Evolutionary conservation across 768 basidiomycete species (phyloP), one percentile per base, ranked within the genome.

Genomic region (Boletus rubropictus): DNA sequence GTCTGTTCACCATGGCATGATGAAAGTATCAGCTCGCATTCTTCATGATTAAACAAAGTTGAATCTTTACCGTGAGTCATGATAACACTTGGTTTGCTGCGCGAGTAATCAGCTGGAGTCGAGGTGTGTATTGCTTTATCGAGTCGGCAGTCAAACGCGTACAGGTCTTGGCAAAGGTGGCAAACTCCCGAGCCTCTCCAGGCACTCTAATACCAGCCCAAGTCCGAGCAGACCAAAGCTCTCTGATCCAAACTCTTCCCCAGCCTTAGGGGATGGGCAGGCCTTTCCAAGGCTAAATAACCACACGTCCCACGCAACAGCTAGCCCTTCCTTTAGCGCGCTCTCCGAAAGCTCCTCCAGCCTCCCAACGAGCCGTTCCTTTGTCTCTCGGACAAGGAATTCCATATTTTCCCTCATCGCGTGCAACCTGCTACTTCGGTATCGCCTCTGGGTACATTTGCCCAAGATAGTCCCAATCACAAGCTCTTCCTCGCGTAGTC

Each of bases 401-500:
- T 59, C 62, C 5, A 77, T 63, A 50, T 86, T 82, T 11, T 79
- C 65, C 31, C 71, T 71, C 84, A 89, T 86, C 10, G 80, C 72
- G 43, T 81, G 72, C 45, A 76, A 73, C 22, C 84, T 72, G 51
- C 79, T 77, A 24, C 62, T 73, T 48, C 85, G 70, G 73, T 76
- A 82, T 28, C 80, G 67, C 48, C 72, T 73, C 52, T 88, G 79
- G 1, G 77, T 66, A 56, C 82, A 86, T 49, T 81, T 81, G 2
- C 80, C 84, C 37, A 88, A 65, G 47, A 91, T 91, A 0, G 82
- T 81, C 17, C 86, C 87, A 25, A 81, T 65, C 1, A 88, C 82
- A 20, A 89, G 72, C 56, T 91, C 89, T 41, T 84, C 82, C 58
- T 91, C 89, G 6, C 72, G 63, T 28, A 91, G 70, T 25, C 73